Conservation (phyloP, 2,329 filamentous ascomycete genomes). For the Cyclaneusma minus region DNA sequence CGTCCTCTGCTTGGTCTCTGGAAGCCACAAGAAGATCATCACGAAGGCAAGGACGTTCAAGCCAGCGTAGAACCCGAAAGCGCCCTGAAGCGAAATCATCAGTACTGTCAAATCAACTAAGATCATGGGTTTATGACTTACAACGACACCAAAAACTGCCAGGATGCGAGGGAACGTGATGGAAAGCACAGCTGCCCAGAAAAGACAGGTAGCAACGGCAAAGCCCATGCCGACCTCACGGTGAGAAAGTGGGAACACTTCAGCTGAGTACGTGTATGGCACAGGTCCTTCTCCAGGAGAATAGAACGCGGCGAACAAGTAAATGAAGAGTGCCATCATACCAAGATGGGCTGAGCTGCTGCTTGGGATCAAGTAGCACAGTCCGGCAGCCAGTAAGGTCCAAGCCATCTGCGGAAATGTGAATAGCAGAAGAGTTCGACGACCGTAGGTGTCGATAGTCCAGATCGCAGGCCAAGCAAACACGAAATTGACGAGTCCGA, state of each 20-base stretch:
- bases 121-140: too few relatives aligned
- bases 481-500: slow-evolving; percentile 48
- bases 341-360: slow-evolving; percentile 28
- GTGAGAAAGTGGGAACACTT: slow-evolving; percentile 56
- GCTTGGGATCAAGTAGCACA: slow-evolving; percentile 34
- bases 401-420: slow-evolving; percentile 55
- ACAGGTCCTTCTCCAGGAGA: slow-evolving; percentile 51
- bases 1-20: slow-evolving; percentile 37
- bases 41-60: slow-evolving; percentile 38
- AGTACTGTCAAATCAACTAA: not conserved
- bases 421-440: slow-evolving; percentile 44
- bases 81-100: slow-evolving; percentile 20
- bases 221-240: slow-evolving; percentile 58
- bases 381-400: slow-evolving; percentile 47
- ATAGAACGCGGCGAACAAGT: slow-evolving; percentile 46
- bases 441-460: slow-evolving; percentile 54
- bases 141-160: slow-evolving; percentile 23
- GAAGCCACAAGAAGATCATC: slow-evolving; percentile 40
- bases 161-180: slow-evolving; percentile 48
- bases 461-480: slow-evolving; percentile 49
- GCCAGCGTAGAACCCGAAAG: slow-evolving; percentile 38
- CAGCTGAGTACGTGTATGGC: slow-evolving; percentile 52
- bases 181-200: slow-evolving; percentile 43
- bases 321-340: slow-evolving; percentile 42
- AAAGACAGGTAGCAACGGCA: slow-evolving; percentile 49